Base-by-base conservation (phyloP, 306 rosid genomes). In the Rubus idaeus region DNA sequence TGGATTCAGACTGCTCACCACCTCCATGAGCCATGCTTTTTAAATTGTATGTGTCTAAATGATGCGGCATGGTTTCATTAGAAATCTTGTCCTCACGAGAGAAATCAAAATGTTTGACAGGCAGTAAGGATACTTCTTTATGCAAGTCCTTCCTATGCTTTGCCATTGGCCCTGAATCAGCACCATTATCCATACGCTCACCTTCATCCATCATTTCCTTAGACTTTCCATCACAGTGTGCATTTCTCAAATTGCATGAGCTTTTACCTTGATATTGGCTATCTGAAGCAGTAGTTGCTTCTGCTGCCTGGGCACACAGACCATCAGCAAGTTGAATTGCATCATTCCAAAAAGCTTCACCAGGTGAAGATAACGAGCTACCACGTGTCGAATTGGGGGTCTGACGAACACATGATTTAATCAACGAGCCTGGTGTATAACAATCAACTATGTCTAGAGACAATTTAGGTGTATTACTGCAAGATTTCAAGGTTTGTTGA, bases 311-410 rank as follows among this genome's bases (percentile, higher is more conserved):
- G 80, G 84, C 80, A 76, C 75, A 78, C 78, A 90, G 78, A 86
- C 96, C 93, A 84, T 95, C 98, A 26, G 90, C 98, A 78, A 92
- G 81, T 83, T 89, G 92, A 77, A 95, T 92, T 60, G 97, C 98
- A 85, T 95, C 97, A 55, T 90, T 81, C 98, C 98, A 95, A 70
- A 95, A 95, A 68, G 92, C 93, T 80, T 92, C 97, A 77, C 97
- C 98, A 26, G 98, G 97, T 7, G 98, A 95, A 92, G 92, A 84
- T 61, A 85, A 74, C 37, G 97, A 95, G 84, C 93, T 90, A 62
- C 98, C 96, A 18, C 78, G 80, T 50, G 71, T 82, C 21, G 98
- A 90, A 83, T 82, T 89, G 44, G 97, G 97, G 69, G 97, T 95
- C 78, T 81, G 88, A 72, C 63, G 77, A 76, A 76, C 57, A 66